Percentiles rank a stretch among this genome's conserved stretches.
Evolutionary conservation across 306 rosid species (phyloP).

Genomic region (Cucumis sativus): DNA sequence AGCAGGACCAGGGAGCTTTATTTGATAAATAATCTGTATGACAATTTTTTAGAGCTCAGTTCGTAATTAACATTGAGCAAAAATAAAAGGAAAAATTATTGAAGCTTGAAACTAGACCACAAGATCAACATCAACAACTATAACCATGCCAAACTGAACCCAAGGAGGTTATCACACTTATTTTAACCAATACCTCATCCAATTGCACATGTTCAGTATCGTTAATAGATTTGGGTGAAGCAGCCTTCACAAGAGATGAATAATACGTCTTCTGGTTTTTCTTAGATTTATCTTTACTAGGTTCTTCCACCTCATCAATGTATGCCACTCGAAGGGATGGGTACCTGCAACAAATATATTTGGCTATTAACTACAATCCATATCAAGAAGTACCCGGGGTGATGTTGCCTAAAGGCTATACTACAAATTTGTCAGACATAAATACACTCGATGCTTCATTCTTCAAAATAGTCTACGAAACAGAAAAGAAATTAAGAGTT

Average conservation of each 20-base stretch:
- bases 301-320: slow-evolving; percentile 88
- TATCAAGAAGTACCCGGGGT: neutral
- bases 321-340: slow-evolving; percentile 96
- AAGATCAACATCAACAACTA: neutral
- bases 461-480: neutral
- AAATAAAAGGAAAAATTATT: neutral
- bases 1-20: slow-evolving; percentile 96
- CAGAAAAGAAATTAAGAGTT: neutral
- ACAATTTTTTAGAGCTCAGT: neutral
- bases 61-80: slow-evolving; percentile 5
- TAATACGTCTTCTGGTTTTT: slow-evolving; percentile 67
- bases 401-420: neutral
- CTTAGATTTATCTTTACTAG: slow-evolving; percentile 69
- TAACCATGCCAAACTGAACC: neutral
- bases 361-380: neutral
- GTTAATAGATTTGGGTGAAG: slow-evolving; percentile 74
- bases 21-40: slow-evolving; percentile 65
- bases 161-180: neutral
- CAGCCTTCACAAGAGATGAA: slow-evolving; percentile 85
- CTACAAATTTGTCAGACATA: neutral
- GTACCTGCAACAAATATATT: slow-evolving; percentile 38
- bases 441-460: neutral
- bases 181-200: slow-evolving; percentile 49
- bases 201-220: slow-evolving; percentile 69
- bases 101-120: neutral